Evolutionary conservation across 2,329 filamentous ascomycete genomes (phyloP), one percentile per base, ranked within the genome.

Genomic region (Pyricularia pennisetigena): DNA sequence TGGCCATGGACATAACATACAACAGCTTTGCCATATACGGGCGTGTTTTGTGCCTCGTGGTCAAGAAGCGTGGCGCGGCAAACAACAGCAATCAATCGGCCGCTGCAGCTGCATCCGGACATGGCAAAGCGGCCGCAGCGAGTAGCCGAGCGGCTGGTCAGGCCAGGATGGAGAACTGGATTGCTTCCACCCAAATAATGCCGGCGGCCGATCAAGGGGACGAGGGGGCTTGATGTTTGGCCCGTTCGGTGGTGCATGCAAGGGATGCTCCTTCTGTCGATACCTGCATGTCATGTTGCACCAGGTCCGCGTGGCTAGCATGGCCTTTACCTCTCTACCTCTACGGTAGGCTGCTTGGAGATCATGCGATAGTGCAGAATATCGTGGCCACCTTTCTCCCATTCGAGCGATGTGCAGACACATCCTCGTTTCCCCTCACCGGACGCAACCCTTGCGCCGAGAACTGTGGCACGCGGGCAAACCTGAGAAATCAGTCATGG

Each of bases 1-100:
- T 97, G 73, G 87, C 86, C 24, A 86, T 97, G 81, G 89, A 90
- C 70, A 95, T 94, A 29, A 89, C 88, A 16, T 99, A 98, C 79
- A 93, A 98, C 74, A 94, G 95, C 9, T 98, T 98, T 79, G 92
- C 90, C 73, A 97, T 99, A 75, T 97, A 97, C 79, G 93, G 95
- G 12, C 90, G 93, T 72, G 93, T 97, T 64, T 82, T 99, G 29
- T 98, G 94, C 78, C 83, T 99, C 69, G 90, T 99, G 9, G 89
- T 99, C 74, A 89, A 88, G 78, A 91, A 90, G 76, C 88, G 90
- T 70, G 90, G 74, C 28, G 29, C 32, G 26, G 57, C 20, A 35
- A 29, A 49, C 29, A 10, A n/a, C 35, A 54, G 41, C 26, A 54
- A 23, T n/a, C 35, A 20, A n/a, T 57, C 23, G 41, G 8, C 65